A percentile compares a stretch with the other conserved stretches of the same genome.
Conservation (phyloP, 768 basidiomycete genomes). For the Auricularia sp. region DNA sequence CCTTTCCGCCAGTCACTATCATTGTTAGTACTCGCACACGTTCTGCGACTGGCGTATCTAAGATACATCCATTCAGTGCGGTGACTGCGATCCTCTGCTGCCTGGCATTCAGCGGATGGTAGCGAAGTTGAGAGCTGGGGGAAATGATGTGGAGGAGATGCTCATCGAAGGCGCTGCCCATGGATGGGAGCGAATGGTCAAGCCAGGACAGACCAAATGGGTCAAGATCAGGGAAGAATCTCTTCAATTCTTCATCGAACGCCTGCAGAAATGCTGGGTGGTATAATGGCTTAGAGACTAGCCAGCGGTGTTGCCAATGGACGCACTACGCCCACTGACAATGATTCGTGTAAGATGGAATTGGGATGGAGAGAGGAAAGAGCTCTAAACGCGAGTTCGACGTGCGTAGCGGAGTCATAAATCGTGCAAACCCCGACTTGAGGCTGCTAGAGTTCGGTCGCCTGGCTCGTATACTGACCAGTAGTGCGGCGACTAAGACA, state of each 20-base stretch:
- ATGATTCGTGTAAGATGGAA: no score
- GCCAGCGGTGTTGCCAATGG: no score
- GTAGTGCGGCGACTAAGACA: background rate
- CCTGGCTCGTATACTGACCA: background rate
- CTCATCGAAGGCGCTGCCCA: conserved; percentile 3
- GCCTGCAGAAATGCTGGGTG: background rate
- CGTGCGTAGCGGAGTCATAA: no score
- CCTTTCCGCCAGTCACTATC: conserved; percentile 1
- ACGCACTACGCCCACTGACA: no score
- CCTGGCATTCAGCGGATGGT: background rate
- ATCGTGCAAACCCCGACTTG: no score
- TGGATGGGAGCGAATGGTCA: conserved; percentile 1
- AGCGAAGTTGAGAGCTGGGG: background rate
- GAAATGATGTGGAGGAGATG: conserved; percentile 3
- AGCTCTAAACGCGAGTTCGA: no score
- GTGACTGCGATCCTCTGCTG: conserved; percentile 4
- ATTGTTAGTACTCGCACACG: background rate
- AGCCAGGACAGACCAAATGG: background rate
- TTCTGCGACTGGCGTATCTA: no score
- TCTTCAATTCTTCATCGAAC: background rate
- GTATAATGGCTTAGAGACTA: no score
- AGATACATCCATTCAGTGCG: background rate
- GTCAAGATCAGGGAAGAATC: background rate
- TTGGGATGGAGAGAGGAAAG: no score
- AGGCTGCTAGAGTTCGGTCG: no score